Evolutionary conservation across 148 eudicot species (phyloP).

Genomic region (Arbutus unedo): DNA sequence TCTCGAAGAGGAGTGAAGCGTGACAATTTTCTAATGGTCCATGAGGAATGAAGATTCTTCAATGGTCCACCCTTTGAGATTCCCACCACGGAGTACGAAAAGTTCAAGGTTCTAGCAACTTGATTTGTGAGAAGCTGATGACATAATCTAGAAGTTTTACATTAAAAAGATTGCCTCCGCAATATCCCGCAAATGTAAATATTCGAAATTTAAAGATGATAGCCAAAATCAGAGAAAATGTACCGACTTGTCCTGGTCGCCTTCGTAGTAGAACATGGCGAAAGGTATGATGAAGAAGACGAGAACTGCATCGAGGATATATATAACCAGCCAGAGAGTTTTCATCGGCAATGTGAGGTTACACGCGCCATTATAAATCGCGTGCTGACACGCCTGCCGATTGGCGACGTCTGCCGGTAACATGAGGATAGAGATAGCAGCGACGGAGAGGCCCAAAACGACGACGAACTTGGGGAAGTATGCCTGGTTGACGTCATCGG

Average conservation of each 20-base stretch:
- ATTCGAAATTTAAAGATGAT: not conserved
- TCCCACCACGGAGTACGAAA: not conserved
- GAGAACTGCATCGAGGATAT: conserved; percentile 73
- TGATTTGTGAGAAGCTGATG: not conserved
- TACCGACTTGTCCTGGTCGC: conserved; percentile 91
- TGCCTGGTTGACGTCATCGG: conserved; percentile 88
- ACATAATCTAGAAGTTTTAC: not conserved
- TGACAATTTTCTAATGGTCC: not conserved
- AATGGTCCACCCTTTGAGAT: not conserved
- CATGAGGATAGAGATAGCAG: conserved; percentile 91
- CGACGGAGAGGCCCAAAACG: conserved; percentile 85
- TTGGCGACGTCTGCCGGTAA: conserved; percentile 96
- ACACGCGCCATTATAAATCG: conserved; percentile 91
- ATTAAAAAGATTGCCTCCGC: not conserved
- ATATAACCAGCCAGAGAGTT: conserved; percentile 82
- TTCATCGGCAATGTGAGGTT: conserved; percentile 91
- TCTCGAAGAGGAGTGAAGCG: not conserved
- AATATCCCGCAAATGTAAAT: not conserved
- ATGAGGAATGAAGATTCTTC: not conserved
- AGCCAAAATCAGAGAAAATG: conserved; percentile 3
- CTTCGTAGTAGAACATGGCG: conserved; percentile 96
- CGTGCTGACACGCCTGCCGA: conserved; percentile 89
- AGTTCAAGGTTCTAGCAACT: too few species aligned
- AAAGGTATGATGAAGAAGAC: conserved; percentile 93
- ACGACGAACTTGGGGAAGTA: conserved; percentile 96